These are phyloP conservation scores for Penstemon davidsonii DNA, from an alignment of 257 asterid genomes.

Conservation along the genomic window DNA sequence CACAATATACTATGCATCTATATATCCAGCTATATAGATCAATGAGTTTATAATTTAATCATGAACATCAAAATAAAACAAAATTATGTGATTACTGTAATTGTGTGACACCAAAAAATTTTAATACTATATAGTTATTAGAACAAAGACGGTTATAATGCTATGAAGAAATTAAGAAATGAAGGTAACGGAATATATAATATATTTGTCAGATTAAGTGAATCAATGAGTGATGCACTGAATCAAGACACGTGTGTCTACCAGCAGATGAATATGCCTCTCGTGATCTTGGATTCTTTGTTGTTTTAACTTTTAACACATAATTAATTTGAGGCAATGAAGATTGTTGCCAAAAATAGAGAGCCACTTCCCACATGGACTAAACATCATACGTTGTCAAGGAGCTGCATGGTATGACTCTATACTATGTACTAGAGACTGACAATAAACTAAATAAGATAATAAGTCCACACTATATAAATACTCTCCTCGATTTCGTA, in stretches of 20 bases:
- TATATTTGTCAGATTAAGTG: too few species aligned
- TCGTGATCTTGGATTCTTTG: too few species aligned
- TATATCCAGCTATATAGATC: neutral
- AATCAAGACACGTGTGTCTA: neutral
- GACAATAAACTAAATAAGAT: neutral
- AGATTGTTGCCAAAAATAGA: slow-evolving; percentile 12
- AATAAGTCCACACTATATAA: too few species aligned
- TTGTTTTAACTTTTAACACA: neutral
- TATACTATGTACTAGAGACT: neutral
- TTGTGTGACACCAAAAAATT: too few species aligned
- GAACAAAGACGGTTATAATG: neutral
- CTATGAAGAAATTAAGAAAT: too few species aligned
- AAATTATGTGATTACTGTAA: too few species aligned
- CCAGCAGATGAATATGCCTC: too few species aligned
- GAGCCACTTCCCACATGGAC: slow-evolving; percentile 17
- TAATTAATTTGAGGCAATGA: neutral
- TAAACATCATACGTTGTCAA: neutral
- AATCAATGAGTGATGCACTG: slow-evolving; percentile 13
- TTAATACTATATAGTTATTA: too few species aligned
- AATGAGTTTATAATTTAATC: neutral
- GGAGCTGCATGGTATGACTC: neutral
- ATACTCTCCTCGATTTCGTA: neutral
- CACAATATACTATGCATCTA: too few species aligned
- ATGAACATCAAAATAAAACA: neutral
- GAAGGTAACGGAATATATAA: too few species aligned